Conservation (phyloP, 2,329 filamentous ascomycete species). For the Colletotrichum somersetense region DNA sequence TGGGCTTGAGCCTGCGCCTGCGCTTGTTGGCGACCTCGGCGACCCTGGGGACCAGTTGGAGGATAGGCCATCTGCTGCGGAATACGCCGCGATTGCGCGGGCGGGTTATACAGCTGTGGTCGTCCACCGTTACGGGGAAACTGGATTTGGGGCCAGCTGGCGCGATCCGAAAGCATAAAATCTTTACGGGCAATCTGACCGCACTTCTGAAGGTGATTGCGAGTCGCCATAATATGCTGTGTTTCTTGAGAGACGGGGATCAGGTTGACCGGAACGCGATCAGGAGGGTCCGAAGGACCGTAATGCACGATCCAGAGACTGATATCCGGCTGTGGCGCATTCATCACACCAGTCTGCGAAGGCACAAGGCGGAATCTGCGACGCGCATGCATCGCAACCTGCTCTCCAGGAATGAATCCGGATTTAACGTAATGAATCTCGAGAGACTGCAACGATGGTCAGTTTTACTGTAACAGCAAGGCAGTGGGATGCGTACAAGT, state of each 20-base stretch:
- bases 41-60: constrained; percentile 58
- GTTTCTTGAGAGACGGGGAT: constrained; percentile 74
- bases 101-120: constrained; percentile 61
- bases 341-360: constrained; percentile 76
- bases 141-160: constrained; percentile 89
- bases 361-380: constrained; percentile 87
- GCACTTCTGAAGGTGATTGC: constrained; percentile 76
- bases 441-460: constrained; percentile 71
- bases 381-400: constrained; percentile 80
- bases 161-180: constrained; percentile 91
- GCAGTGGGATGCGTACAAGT: constrained; percentile 58
- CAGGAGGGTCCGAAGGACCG: constrained; percentile 78
- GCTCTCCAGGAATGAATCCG: constrained; percentile 83
- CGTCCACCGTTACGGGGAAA: constrained; percentile 69
- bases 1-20: constrained; percentile 50
- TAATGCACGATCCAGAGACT: constrained; percentile 95
- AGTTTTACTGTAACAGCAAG: constrained; percentile 1
- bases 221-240: constrained; percentile 71
- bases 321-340: constrained; percentile 79
- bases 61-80: constrained; percentile 75
- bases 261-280: constrained; percentile 77
- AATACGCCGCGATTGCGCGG: constrained; percentile 61
- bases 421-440: constrained; percentile 88
- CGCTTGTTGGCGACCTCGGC: constrained; percentile 50
- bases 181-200: constrained; percentile 90